A percentile compares a stretch with the other conserved stretches of the same genome.
Conservation (phyloP, 2,329 filamentous ascomycete genomes). For the Pseudogymnoascus sp. region DNA sequence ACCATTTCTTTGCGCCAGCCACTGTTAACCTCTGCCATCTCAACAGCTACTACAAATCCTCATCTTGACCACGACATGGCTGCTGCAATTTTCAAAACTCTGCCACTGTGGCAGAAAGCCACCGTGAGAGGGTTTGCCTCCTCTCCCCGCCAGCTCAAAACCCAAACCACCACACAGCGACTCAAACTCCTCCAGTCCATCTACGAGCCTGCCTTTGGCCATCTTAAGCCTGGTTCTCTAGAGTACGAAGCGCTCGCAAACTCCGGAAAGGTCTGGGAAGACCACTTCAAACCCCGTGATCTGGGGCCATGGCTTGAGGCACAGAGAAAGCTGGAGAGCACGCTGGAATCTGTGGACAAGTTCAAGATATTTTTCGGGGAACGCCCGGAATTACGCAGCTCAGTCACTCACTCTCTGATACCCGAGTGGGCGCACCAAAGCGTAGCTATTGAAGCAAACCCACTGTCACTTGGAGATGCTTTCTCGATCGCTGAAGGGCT, state of each 20-base stretch:
- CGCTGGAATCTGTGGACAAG: conserved; percentile 10
- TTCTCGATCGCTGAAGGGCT: conserved; percentile 12
- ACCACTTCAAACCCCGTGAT: conserved; percentile 18
- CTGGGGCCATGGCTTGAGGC: conserved; percentile 10
- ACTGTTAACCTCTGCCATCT: not conserved
- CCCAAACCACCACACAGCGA: not conserved
- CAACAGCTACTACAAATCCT: not conserved
- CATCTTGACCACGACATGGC: not conserved
- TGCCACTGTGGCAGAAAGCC: not conserved
- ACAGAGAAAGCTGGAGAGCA: conserved; percentile 8
- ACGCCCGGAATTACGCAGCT: conserved; percentile 7
- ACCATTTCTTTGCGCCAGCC: not conserved
- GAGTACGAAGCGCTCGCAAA: conserved; percentile 17
- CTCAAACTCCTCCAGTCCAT: not conserved
- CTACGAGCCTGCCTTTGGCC: not conserved
- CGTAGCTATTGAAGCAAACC: conserved; percentile 20
- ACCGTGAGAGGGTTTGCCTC: not conserved
- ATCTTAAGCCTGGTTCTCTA: conserved; percentile 1
- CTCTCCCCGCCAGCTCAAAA: not conserved
- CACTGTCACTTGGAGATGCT: conserved; percentile 12
- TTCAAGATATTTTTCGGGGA: conserved; percentile 7
- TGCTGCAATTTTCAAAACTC: not conserved
- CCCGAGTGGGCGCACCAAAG: conserved; percentile 21
- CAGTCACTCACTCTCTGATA: conserved; percentile 11
- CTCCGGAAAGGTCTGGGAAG: conserved; percentile 22